Conservation (phyloP, 768 basidiomycete species). For the Auricularia heimuer region DNA sequence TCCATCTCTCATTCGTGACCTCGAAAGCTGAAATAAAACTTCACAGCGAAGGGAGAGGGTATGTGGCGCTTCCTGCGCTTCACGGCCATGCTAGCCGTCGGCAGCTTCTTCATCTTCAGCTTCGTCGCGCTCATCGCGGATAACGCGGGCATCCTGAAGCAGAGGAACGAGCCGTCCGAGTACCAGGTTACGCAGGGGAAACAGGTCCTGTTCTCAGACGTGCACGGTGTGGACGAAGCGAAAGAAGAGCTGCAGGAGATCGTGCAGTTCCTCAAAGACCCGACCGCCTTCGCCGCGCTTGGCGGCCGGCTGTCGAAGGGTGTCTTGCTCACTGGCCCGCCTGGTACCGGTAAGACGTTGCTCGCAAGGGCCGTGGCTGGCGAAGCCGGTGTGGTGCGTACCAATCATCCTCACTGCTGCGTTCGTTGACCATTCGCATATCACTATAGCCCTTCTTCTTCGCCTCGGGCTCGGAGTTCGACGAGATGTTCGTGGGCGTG, state of each 20-base stretch:
- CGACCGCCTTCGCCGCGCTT: conserved; percentile 76
- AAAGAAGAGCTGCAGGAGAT: conserved; percentile 95
- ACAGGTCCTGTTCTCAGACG: conserved; percentile 84
- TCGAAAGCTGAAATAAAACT: background rate
- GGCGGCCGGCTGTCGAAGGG: conserved; percentile 95
- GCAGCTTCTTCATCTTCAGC: conserved; percentile 50
- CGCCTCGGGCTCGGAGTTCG: conserved; percentile 93
- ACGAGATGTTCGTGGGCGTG: conserved; percentile 95
- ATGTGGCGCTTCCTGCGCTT: background rate
- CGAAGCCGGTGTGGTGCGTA: conserved; percentile 72
- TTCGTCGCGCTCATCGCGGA: conserved; percentile 84
- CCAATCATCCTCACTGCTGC: background rate
- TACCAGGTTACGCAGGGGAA: conserved; percentile 78
- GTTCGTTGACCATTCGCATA: conserved; percentile 1
- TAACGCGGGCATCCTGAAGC: conserved; percentile 87
- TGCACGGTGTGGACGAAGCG: conserved; percentile 95
- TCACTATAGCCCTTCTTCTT: conserved; percentile 70
- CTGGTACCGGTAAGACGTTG: conserved; percentile 97
- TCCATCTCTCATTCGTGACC: background rate
- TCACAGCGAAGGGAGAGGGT: background rate
- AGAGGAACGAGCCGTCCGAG: conserved; percentile 67
- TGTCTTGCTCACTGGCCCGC: conserved; percentile 80
- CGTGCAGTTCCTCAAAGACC: conserved; percentile 92
- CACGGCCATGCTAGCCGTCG: background rate
- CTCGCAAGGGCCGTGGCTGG: conserved; percentile 96